phyloP scores from a whole-genome alignment of 805 yeast genomes.

The Candida odintsovae region DNA sequence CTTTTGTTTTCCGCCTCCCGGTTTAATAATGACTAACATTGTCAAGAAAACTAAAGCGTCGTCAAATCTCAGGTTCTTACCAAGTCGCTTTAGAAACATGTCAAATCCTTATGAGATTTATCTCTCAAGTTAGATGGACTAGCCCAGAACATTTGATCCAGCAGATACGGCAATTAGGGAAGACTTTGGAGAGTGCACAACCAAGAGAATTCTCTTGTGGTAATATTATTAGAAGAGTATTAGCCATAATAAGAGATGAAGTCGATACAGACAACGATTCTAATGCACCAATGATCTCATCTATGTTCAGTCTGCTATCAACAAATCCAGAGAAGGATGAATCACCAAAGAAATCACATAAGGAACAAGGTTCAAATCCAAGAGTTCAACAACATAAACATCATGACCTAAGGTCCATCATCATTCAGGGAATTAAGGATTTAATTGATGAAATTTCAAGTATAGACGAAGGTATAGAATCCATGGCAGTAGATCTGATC shows the following conservation, averaged over 20 bases:
- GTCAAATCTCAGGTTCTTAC: conserved; percentile 78
- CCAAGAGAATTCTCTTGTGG: conserved; percentile 89
- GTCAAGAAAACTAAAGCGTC: conserved; percentile 58
- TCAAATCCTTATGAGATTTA: conserved; percentile 78
- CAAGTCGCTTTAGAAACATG: conserved; percentile 83
- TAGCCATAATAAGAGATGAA: conserved; percentile 85
- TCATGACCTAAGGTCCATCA: conserved; percentile 71
- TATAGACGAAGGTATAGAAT: conserved; percentile 85
- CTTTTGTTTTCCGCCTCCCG: not conserved
- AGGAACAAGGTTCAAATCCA: conserved; percentile 14
- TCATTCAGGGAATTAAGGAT: conserved; percentile 89
- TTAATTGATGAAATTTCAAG: conserved; percentile 86
- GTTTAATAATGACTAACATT: conserved; percentile 1
- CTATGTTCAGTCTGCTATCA: conserved; percentile 84
- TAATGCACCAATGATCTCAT: conserved; percentile 54
- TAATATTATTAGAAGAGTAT: conserved; percentile 82
- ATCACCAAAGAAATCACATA: conserved; percentile 17
- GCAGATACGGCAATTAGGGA: conserved; percentile 71
- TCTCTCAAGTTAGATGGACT: conserved; percentile 86
- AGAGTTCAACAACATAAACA: conserved; percentile 22
- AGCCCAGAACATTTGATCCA: conserved; percentile 65
- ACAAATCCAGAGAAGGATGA: conserved; percentile 27
- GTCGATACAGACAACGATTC: conserved; percentile 41
- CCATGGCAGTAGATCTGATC: conserved; percentile 86
- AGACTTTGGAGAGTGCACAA: conserved; percentile 65